Base-by-base conservation (phyloP, 2,329 filamentous ascomycete species). In the Alternaria incomplexa region DNA sequence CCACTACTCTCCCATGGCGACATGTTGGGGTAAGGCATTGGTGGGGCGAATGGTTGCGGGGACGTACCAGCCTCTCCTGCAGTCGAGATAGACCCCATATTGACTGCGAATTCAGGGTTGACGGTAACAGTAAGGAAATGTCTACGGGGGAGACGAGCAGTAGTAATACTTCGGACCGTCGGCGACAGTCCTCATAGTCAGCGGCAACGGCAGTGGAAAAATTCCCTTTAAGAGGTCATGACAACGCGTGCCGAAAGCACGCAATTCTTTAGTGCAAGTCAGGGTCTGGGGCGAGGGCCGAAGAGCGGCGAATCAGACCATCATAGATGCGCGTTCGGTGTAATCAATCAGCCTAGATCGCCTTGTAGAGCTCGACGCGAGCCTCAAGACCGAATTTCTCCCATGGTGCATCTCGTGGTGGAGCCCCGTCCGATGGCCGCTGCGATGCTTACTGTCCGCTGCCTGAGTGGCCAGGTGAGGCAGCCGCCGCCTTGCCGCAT, bases 51-150 rank as follows among this genome's bases (percentile, higher is more conserved):
- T 50, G 52, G 47, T 63, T 54, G 62, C 56, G 64, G 68, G 65
- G 46, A 76, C 79, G 44, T 79, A 81, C 79, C 79, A 64, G 79
- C 79, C 74, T 81, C 78, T 77, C 79, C 79, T 75, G 79, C 78
- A 75, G 77, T 79, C 67, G 77, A 76, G 63, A 81, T 77, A 57
- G 77, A 79, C 67, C 69, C 77, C 79, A 81, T 81, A 60, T 70
- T 76, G 70, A 73, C 73, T 68, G 62, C 61, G 51, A 55, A 64
- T 64, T 63, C 61, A 67, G 60, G 70, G 69, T 68, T 64, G 66
- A 66, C 61, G 63, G 62, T 63, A 67, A 64, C 68, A 64, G 59
- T 53, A 62, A 64, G 52, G 62, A 61, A 65, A 64, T 56, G 65
- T 65, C 60, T 66, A 66, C 61, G 66, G 58, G 63, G 60, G 62